phyloP scores from a whole-genome alignment of 2,329 filamentous ascomycete genomes.

The Penicillium sp. region DNA sequence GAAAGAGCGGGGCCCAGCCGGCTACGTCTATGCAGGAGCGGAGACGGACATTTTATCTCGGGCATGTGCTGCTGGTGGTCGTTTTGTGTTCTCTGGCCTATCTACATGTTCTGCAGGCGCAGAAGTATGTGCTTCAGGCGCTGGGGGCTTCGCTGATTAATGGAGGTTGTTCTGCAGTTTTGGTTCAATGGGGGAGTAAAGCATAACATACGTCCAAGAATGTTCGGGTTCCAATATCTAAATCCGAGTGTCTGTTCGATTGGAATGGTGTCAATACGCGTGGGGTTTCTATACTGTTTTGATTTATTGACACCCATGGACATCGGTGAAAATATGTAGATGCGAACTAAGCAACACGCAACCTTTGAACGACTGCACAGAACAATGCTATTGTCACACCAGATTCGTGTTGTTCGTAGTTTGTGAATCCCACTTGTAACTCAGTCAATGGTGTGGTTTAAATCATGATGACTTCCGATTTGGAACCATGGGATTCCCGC shows the following conservation, averaged over 20 bases:
- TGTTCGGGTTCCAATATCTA: neutral
- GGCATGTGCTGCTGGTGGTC: constrained; percentile 54
- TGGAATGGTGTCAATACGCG: too few relatives aligned
- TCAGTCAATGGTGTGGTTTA: neutral
- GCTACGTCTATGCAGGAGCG: constrained; percentile 29
- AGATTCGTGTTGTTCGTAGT: neutral
- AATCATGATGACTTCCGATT: neutral
- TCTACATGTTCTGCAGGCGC: constrained; percentile 56
- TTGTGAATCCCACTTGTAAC: neutral
- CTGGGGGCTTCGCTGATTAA: constrained; percentile 48
- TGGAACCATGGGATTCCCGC: neutral
- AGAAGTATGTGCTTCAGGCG: constrained; percentile 53
- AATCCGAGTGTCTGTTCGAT: too few relatives aligned
- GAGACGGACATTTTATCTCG: constrained; percentile 53
- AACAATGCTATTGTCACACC: neutral
- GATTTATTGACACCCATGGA: neutral
- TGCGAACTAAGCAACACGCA: neutral
- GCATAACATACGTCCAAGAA: neutral
- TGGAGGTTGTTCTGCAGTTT: constrained; percentile 28
- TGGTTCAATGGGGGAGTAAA: constrained; percentile 12
- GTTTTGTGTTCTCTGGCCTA: constrained; percentile 51
- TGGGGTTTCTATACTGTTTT: too few relatives aligned
- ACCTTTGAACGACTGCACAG: neutral
- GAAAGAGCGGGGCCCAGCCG: constrained; percentile 11
- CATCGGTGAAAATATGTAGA: neutral